Evolutionary conservation across 2,329 filamentous ascomycete species (phyloP).

Genomic region (Claviceps purpurea): DNA sequence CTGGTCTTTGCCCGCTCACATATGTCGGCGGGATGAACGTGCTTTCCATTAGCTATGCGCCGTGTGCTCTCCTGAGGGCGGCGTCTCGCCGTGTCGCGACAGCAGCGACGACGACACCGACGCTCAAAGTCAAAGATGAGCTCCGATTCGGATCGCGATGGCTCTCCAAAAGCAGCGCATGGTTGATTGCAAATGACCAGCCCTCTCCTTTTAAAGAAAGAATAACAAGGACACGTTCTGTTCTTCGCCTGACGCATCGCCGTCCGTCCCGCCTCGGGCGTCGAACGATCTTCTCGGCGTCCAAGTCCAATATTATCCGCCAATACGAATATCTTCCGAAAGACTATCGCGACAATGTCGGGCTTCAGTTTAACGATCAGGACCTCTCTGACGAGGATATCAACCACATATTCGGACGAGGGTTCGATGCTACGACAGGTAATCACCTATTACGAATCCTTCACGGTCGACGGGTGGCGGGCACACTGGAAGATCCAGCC

Average conservation of each 20-base stretch:
- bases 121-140: not conserved
- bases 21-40: slow-evolving; percentile 6
- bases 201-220: slow-evolving; percentile 1
- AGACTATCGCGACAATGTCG: slow-evolving; percentile 40
- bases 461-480: slow-evolving; percentile 50
- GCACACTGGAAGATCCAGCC: slow-evolving; percentile 46
- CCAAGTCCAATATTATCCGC: slow-evolving; percentile 26
- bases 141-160: slow-evolving; percentile 3
- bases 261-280: slow-evolving; percentile 9
- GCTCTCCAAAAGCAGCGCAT: slow-evolving; percentile 6
- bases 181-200: not conserved
- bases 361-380: slow-evolving; percentile 37
- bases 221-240: not conserved
- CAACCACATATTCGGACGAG: slow-evolving; percentile 34
- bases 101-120: not conserved
- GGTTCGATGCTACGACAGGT: slow-evolving; percentile 28
- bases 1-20: not conserved
- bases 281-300: slow-evolving; percentile 22
- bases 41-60: slow-evolving; percentile 13
- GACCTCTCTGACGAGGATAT: slow-evolving; percentile 37
- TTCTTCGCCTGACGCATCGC: not conserved
- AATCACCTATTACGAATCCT: slow-evolving; percentile 44
- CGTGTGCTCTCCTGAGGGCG: slow-evolving; percentile 17
- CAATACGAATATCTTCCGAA: slow-evolving; percentile 45
- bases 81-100: slow-evolving; percentile 12